These are phyloP conservation scores for Pythium insidiosum DNA, from an alignment of 352 stramenopile species.

Conservation along the genomic window DNA sequence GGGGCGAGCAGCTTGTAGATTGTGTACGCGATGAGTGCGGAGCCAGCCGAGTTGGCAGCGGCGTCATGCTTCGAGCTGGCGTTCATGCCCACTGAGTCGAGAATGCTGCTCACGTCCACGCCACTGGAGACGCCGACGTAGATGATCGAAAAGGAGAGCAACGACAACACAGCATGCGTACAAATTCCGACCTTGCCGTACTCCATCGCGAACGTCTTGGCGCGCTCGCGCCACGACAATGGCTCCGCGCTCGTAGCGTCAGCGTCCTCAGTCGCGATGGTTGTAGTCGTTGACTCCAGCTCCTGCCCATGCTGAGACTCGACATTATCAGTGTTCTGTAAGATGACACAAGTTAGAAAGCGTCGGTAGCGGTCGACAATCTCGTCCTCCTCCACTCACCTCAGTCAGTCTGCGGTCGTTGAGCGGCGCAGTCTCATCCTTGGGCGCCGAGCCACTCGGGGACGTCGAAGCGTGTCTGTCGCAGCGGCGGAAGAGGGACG, in stretches of 20 bases:
- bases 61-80: conserved; percentile 25
- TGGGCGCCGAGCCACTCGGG: neutral
- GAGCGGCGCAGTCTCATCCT: conserved; percentile 25
- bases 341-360: too few relatives aligned
- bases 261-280: conserved; percentile 12
- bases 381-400: too few relatives aligned
- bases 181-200: conserved; percentile 73
- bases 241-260: conserved; percentile 2
- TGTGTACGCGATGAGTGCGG: conserved; percentile 75
- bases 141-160: conserved; percentile 67
- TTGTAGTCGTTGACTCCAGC: conserved; percentile 5
- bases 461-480: neutral
- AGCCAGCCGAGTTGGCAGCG: conserved; percentile 53
- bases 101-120: conserved; percentile 47
- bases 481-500: neutral
- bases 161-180: conserved; percentile 70
- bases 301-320: too few relatives aligned
- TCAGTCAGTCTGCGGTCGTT: too few relatives aligned
- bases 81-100: conserved; percentile 38
- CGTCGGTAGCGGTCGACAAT: too few relatives aligned
- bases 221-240: conserved; percentile 53
- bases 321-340: too few relatives aligned
- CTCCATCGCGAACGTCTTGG: conserved; percentile 76
- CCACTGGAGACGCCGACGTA: conserved; percentile 64
- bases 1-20: conserved; percentile 76